These are phyloP conservation scores for Lactarius indigo DNA, from an alignment of 768 basidiomycete genomes.

Conservation along the genomic window DNA sequence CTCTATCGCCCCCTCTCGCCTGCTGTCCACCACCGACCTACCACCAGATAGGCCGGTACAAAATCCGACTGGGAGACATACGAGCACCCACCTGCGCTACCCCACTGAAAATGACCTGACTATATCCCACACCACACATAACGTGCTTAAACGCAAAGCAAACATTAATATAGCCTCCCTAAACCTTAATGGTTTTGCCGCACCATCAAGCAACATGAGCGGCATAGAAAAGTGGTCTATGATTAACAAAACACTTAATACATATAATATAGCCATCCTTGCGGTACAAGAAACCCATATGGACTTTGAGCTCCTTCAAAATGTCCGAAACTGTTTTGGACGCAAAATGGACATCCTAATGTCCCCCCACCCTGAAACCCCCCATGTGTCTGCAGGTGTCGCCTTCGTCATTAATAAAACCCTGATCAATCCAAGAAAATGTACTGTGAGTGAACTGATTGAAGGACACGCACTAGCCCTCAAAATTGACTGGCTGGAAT, in stretches of 20 bases:
- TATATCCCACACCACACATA: background rate
- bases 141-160: background rate
- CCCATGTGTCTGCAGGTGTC: slow-evolving; percentile 20
- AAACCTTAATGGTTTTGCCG: too few species aligned
- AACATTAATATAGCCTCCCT: background rate
- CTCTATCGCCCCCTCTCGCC: too few species aligned
- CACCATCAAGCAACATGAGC: background rate
- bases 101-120: too few species aligned
- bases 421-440: slow-evolving; percentile 1
- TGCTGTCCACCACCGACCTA: too few species aligned
- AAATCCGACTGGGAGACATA: too few species aligned
- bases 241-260: slow-evolving; percentile 20
- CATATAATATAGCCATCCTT: slow-evolving; percentile 24
- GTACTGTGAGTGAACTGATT: slow-evolving; percentile 1
- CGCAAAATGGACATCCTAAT: slow-evolving; percentile 10
- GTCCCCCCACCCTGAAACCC: background rate
- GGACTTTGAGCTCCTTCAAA: background rate
- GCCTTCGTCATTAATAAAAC: slow-evolving; percentile 27
- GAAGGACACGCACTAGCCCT: slow-evolving; percentile 23
- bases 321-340: slow-evolving; percentile 1
- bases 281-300: slow-evolving; percentile 30
- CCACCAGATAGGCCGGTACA: too few species aligned
- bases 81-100: too few species aligned
- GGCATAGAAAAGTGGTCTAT: slow-evolving; percentile 25
- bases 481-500: slow-evolving; percentile 20